Base-by-base conservation (phyloP, 805 yeast genomes). In the Suhomyces canberraensis region DNA sequence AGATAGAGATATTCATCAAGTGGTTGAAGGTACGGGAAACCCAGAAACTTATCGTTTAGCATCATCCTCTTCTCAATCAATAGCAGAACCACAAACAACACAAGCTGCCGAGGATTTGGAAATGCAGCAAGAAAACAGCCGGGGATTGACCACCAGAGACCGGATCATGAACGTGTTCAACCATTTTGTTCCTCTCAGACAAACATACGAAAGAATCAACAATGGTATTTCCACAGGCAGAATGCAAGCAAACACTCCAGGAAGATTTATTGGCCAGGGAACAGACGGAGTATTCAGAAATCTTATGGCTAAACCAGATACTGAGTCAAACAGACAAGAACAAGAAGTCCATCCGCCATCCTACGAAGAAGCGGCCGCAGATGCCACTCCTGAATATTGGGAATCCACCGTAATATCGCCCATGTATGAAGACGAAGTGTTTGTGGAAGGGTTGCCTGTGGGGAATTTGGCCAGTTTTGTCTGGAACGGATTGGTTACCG, bases 341-440 rank as follows among this genome's bases (percentile, higher is more conserved):
- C 54, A 56, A 27, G 90, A 83, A 41, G 67, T 67, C 21, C 82
- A 86, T 26, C 75, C 79, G 15, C 98, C 98, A 3, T 72, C 95
- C 0, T 93, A 93, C 61, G 96, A 87, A 39, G 98, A 90, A 55
- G 98, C 96, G 0, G 87, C 96, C 0, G 84, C 88, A 3, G 98
- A 93, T 56, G 77, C 93, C 11, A 79, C 95, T 0, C 98, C 98
- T 0, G 95, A 96, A 26, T 93, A 93, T 61, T 93, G 97, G 95
- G 98, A 93, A 60, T 78, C 90, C 6, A 78, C 93, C 0, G 79
- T 87, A 28, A 73, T 89, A 54, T 76, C 87, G 4, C 85, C 95
- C 4, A 88, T 59, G 71, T 81, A 77, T 50, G 81, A 77, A 38
- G 97, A 93, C 54, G 98, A 91, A 58, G 81, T 93, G 14, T 87